Conservation (phyloP, 202 grass and related monocot species). For the Panicum virgatum region DNA sequence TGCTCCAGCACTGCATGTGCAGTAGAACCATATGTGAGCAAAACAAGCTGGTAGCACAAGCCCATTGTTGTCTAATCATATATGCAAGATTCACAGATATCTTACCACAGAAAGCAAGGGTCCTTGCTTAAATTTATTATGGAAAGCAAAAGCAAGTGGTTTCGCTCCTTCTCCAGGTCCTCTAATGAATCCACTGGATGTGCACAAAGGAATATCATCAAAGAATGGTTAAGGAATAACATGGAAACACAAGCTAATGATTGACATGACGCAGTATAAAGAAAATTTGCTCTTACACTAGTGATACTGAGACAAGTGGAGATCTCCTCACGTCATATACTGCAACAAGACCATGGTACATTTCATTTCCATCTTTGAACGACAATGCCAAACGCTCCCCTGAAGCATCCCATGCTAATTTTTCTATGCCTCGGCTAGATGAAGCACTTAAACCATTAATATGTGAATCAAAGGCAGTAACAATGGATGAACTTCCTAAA, state of each 20-base stretch:
- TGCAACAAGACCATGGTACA: constrained; percentile 74
- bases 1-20: constrained; percentile 83
- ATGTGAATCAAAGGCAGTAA: neutral
- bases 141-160: constrained; percentile 84
- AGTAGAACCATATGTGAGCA: constrained; percentile 24
- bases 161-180: constrained; percentile 81
- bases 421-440: constrained; percentile 73
- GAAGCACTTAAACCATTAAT: constrained; percentile 38
- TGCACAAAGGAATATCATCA: constrained; percentile 24
- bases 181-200: constrained; percentile 90
- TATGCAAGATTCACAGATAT: neutral
- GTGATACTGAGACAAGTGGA: constrained; percentile 75
- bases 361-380: constrained; percentile 82
- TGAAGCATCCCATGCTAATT: constrained; percentile 87
- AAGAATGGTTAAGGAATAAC: neutral
- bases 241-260: constrained; percentile 7
- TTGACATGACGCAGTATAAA: constrained; percentile 5
- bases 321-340: constrained; percentile 83
- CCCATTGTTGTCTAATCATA: neutral
- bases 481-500: neutral
- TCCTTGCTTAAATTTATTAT: constrained; percentile 96
- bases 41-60: neutral
- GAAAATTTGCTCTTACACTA: constrained; percentile 69
- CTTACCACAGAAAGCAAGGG: constrained; percentile 93
- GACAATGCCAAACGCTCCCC: constrained; percentile 91